Percentiles rank a stretch among this genome's conserved stretches.
These are phyloP conservation scores for Penicillium sp. DNA, from an alignment of 2,329 filamentous ascomycete genomes.

Conservation along the genomic window DNA sequence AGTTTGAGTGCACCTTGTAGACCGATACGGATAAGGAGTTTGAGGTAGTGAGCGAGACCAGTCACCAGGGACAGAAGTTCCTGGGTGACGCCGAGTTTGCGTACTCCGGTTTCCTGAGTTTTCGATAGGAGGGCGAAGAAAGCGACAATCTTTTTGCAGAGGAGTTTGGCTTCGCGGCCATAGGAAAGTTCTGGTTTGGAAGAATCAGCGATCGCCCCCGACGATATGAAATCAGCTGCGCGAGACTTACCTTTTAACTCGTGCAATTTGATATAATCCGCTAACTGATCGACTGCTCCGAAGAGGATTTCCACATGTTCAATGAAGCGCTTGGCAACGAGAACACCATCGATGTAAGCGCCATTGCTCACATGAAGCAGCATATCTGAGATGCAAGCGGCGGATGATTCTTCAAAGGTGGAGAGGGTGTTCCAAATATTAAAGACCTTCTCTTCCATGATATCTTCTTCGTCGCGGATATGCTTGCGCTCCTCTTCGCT, in stretches of 20 bases:
- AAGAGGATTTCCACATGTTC: conserved; percentile 94
- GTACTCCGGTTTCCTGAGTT: conserved; percentile 84
- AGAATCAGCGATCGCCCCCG: conserved; percentile 22
- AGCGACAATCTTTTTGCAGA: conserved; percentile 99
- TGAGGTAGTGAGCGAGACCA: conserved; percentile 93
- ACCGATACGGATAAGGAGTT: conserved; percentile 94
- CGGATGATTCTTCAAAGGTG: conserved; percentile 94
- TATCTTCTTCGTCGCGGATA: conserved; percentile 83
- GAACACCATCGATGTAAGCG: conserved; percentile 89
- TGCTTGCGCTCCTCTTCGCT: conserved; percentile 68
- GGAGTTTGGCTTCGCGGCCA: conserved; percentile 89
- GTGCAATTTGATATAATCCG: conserved; percentile 66
- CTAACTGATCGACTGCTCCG: conserved; percentile 79
- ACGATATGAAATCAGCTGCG: conserved; percentile 3
- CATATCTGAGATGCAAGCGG: conserved; percentile 98
- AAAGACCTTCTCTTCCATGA: conserved; percentile 96
- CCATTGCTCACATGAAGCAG: conserved; percentile 97
- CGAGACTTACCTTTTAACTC: conserved; percentile 69
- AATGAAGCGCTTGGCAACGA: conserved; percentile 95
- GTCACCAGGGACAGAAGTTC: conserved; percentile 97
- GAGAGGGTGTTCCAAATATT: conserved; percentile 98
- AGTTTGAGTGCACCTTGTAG: conserved; percentile 89
- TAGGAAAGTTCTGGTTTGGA: conserved; percentile 73
- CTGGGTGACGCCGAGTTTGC: conserved; percentile 93
- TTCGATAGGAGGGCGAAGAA: conserved; percentile 96